Evolutionary conservation across 1,284 basidiomycete genomes (phyloP).

Genomic region (Porodaedalea pini): DNA sequence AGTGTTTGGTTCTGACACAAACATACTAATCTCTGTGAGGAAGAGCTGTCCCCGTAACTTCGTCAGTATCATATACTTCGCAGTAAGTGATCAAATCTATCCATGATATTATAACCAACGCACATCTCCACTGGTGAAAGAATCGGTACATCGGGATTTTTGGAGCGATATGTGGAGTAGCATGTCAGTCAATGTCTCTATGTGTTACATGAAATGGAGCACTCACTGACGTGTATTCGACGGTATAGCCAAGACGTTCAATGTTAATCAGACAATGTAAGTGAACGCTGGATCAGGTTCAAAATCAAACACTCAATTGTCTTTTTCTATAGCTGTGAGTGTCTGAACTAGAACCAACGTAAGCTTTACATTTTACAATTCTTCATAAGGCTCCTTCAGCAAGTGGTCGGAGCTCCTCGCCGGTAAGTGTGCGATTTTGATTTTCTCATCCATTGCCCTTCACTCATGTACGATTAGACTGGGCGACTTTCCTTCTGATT

Average conservation of each 20-base stretch:
- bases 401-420: conserved; percentile 2
- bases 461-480: background rate
- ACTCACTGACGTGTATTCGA: background rate
- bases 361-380: background rate
- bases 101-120: background rate
- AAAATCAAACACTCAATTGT: no score
- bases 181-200: background rate
- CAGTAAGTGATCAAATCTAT: background rate
- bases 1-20: background rate
- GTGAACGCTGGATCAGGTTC: no score
- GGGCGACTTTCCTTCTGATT: conserved; percentile 1
- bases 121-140: background rate
- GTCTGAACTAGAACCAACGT: no score
- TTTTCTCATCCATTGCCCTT: background rate
- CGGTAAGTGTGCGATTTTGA: background rate
- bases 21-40: background rate
- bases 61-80: background rate
- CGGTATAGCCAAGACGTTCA: background rate
- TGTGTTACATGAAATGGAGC: background rate
- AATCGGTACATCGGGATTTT: conserved; percentile 1
- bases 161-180: background rate
- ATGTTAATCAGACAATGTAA: background rate
- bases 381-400: background rate
- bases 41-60: background rate
- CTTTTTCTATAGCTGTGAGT: no score